phyloP scores from a whole-genome alignment of 2,329 filamentous ascomycete species.

The Sclerotinia nivalis region DNA sequence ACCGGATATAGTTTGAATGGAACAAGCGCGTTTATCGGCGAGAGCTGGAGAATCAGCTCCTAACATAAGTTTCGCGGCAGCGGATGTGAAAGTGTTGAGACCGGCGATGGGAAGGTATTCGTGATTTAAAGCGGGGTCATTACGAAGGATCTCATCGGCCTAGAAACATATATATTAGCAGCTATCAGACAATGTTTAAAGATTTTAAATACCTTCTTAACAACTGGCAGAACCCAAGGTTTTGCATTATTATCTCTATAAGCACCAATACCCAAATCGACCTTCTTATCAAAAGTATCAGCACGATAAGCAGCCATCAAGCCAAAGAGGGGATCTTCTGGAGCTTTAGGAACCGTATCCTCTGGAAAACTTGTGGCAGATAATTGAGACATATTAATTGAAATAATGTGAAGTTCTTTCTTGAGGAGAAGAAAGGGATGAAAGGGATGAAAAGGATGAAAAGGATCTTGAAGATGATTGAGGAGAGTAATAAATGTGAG shows the following conservation, averaged over 20 bases:
- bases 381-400: slow-evolving; percentile 64
- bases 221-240: slow-evolving; percentile 94
- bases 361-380: slow-evolving; percentile 68
- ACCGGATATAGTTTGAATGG: slow-evolving; percentile 93
- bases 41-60: slow-evolving; percentile 78
- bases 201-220: slow-evolving; percentile 74
- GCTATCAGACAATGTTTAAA: neutral
- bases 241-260: slow-evolving; percentile 95
- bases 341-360: slow-evolving; percentile 80
- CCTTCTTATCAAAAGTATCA: slow-evolving; percentile 76
- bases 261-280: slow-evolving; percentile 89
- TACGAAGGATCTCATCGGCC: slow-evolving; percentile 87
- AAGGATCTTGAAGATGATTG: slow-evolving; percentile 3
- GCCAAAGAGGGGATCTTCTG: slow-evolving; percentile 93
- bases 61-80: slow-evolving; percentile 87
- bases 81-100: slow-evolving; percentile 79
- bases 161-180: slow-evolving; percentile 44
- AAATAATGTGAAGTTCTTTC: slow-evolving; percentile 60
- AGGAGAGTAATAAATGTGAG: slow-evolving; percentile 24
- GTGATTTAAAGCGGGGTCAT: slow-evolving; percentile 90
- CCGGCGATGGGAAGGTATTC: slow-evolving; percentile 98
- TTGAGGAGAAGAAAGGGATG: slow-evolving; percentile 45
- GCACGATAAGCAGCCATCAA: slow-evolving; percentile 85
- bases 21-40: slow-evolving; percentile 75
- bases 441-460: slow-evolving; percentile 20